Evolutionary conservation across 192 early-diverging fungal genomes (phyloP).

Genomic region (Helicostylum pulchrum): DNA sequence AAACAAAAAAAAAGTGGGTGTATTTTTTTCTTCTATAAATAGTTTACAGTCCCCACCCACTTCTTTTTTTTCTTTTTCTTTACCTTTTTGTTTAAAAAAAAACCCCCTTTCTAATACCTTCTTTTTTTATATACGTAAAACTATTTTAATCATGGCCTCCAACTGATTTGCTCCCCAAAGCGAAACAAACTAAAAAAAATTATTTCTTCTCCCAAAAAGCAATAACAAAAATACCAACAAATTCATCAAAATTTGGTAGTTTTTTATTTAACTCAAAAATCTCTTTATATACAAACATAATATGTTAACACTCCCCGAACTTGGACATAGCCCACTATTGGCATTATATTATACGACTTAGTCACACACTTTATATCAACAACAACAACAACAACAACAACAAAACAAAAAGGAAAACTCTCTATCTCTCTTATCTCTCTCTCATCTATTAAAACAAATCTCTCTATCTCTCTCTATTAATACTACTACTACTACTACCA

Average conservation of each 20-base stretch:
- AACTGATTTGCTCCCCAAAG: slow-evolving; percentile 9
- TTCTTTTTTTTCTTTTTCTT: slow-evolving; percentile 3
- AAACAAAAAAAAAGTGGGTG: too few relatives aligned
- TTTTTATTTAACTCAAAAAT: neutral
- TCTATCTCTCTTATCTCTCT: too few relatives aligned
- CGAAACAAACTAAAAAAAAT: slow-evolving; percentile 1
- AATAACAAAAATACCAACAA: slow-evolving; percentile 13
- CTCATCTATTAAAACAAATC: too few relatives aligned
- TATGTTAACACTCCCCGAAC: slow-evolving; percentile 3
- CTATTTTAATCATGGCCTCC: slow-evolving; percentile 9
- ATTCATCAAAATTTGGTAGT: neutral
- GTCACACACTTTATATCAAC: too few relatives aligned
- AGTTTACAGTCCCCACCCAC: neutral
- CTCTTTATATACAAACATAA: slow-evolving; percentile 14
- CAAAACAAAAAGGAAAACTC: too few relatives aligned
- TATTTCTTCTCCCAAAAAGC: slow-evolving; percentile 1
- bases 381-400: too few relatives aligned
- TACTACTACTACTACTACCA: too few relatives aligned
- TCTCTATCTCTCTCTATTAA: too few relatives aligned
- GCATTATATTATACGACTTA: neutral
- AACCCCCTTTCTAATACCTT: slow-evolving; percentile 2
- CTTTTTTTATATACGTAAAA: slow-evolving; percentile 1
- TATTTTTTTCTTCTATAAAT: too few relatives aligned
- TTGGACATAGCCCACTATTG: slow-evolving; percentile 4
- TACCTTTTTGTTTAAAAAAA: neutral